Conservation (phyloP, 345 rosid genomes). For the Moringa oleifera region DNA sequence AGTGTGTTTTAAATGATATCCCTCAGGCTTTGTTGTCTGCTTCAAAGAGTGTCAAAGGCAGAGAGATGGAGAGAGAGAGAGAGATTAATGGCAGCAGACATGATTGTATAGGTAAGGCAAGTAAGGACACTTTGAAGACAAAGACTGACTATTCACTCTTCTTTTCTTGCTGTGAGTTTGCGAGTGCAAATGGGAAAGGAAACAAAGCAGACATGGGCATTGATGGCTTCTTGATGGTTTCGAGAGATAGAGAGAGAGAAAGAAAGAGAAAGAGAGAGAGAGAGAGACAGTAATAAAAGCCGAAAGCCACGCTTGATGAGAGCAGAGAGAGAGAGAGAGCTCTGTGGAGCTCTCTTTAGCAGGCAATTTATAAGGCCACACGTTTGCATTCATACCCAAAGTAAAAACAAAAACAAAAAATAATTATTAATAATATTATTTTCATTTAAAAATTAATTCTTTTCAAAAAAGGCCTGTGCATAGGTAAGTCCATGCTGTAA, state of each 20-base stretch:
- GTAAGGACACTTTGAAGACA: constrained; percentile 19
- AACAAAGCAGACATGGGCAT: constrained; percentile 36
- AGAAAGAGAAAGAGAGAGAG: constrained; percentile 8
- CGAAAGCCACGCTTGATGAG: constrained; percentile 49
- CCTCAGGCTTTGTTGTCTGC: constrained; percentile 26
- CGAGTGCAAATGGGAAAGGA: background rate
- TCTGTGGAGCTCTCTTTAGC: constrained; percentile 9
- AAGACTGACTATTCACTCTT: constrained; percentile 22
- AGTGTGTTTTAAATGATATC: constrained; percentile 28
- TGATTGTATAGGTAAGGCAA: constrained; percentile 8
- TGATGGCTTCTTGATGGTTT: constrained; percentile 31
- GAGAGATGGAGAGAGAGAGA: constrained; percentile 12
- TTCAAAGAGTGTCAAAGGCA: constrained; percentile 24
- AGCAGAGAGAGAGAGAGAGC: constrained; percentile 17
- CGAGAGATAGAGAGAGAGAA: constrained; percentile 11
- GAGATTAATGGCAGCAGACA: constrained; percentile 23
- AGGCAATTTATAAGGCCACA: constrained; percentile 29
- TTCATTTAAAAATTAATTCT: too few relatives aligned
- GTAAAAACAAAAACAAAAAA: too few relatives aligned
- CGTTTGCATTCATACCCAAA: too few relatives aligned
- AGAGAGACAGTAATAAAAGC: constrained; percentile 43
- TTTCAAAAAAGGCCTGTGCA: too few relatives aligned
- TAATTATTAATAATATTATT: too few relatives aligned
- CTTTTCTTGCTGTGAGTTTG: background rate
- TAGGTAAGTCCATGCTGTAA: constrained; percentile 11